These are phyloP conservation scores for Ophidiomyces ophidiicola DNA, from an alignment of 2,329 filamentous ascomycete genomes.

Conservation along the genomic window DNA sequence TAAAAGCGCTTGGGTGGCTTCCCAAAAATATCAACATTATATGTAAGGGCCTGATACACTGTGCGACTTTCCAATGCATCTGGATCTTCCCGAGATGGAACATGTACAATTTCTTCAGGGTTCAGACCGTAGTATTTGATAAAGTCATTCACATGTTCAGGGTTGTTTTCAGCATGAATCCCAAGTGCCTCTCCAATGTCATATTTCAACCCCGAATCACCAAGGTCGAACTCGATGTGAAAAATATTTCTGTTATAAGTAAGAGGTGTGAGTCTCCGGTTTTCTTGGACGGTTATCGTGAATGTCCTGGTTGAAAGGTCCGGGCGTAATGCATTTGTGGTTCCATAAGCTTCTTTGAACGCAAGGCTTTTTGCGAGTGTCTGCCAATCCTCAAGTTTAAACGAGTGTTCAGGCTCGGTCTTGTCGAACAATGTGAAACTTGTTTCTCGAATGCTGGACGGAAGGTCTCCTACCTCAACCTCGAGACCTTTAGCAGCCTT, in stretches of 20 bases:
- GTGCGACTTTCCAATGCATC: slow-evolving; percentile 72
- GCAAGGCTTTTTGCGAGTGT: slow-evolving; percentile 71
- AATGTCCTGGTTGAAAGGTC: slow-evolving; percentile 77
- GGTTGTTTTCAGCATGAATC: slow-evolving; percentile 89
- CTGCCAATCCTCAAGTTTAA: slow-evolving; percentile 64
- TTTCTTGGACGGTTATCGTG: slow-evolving; percentile 85
- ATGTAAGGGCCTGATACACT: slow-evolving; percentile 77
- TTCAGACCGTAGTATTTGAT: slow-evolving; percentile 82
- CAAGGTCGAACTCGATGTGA: slow-evolving; percentile 98
- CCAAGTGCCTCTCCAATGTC: slow-evolving; percentile 95
- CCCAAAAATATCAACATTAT: slow-evolving; percentile 94
- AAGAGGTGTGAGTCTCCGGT: slow-evolving; percentile 74
- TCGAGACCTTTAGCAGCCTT: slow-evolving; percentile 48
- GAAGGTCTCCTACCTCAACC: slow-evolving; percentile 36
- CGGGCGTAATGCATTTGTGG: slow-evolving; percentile 61
- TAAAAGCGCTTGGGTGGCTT: slow-evolving; percentile 97
- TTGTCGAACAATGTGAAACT: slow-evolving; percentile 76
- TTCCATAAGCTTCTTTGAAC: slow-evolving; percentile 90
- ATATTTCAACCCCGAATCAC: slow-evolving; percentile 80
- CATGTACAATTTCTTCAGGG: slow-evolving; percentile 73
- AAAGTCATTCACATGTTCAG: slow-evolving; percentile 64
- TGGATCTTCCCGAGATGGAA: slow-evolving; percentile 69
- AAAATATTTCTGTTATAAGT: slow-evolving; percentile 98
- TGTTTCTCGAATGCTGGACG: slow-evolving; percentile 56
- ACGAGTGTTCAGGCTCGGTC: slow-evolving; percentile 53